phyloP scores from a whole-genome alignment of 192 early-diverging fungal genomes.

The Backusella macrospora region DNA sequence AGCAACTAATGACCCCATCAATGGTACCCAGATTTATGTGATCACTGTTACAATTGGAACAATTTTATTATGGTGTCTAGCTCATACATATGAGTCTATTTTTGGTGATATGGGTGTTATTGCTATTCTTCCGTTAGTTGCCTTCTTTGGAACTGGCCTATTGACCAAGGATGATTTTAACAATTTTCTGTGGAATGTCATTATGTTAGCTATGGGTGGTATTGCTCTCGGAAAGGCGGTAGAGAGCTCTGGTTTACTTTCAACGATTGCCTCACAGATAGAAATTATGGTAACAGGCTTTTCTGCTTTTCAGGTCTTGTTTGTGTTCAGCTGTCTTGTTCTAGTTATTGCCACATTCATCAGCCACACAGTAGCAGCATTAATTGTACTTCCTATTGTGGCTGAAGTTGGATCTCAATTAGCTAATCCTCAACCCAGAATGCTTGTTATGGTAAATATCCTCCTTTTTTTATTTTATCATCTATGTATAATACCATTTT shows the following conservation, averaged over 20 bases:
- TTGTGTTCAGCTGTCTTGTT: conserved; percentile 77
- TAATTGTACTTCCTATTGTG: conserved; percentile 94
- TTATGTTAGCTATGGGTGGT: conserved; percentile 93
- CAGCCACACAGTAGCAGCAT: conserved; percentile 91
- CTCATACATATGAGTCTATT: conserved; percentile 67
- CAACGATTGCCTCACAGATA: conserved; percentile 73
- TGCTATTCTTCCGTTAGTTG: conserved; percentile 88
- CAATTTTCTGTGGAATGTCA: conserved; percentile 92
- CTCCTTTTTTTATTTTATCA: conserved; percentile 23
- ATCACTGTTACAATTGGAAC: conserved; percentile 69
- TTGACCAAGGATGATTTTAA: conserved; percentile 97
- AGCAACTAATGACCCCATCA: conserved; percentile 57
- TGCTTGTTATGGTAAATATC: conserved; percentile 74
- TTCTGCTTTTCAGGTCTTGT: conserved; percentile 71
- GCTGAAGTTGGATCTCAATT: conserved; percentile 79
- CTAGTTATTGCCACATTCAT: conserved; percentile 90
- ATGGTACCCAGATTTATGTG: conserved; percentile 75
- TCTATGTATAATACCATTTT: not conserved
- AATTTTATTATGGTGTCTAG: conserved; percentile 89
- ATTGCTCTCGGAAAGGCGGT: conserved; percentile 93
- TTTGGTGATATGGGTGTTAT: conserved; percentile 97
- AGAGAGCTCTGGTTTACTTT: conserved; percentile 81
- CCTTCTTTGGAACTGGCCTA: conserved; percentile 89
- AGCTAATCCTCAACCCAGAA: conserved; percentile 74
- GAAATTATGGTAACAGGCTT: conserved; percentile 64